These are phyloP conservation scores for Isabelozyma pseudorhagii DNA, from an alignment of 805 yeast species.

Conservation along the genomic window DNA sequence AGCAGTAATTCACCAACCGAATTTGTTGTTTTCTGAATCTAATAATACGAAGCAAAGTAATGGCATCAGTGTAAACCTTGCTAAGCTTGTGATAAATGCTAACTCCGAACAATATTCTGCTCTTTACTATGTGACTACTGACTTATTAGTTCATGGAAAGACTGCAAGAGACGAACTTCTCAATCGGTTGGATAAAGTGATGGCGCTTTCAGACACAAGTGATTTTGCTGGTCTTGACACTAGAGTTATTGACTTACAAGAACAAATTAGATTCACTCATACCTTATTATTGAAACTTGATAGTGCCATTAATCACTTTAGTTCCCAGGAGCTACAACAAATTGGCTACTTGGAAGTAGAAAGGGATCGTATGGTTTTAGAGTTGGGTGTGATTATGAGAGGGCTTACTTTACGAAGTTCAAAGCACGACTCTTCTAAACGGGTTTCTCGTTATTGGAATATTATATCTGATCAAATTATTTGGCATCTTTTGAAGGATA, in stretches of 20 bases:
- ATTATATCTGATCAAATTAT: constrained; percentile 61
- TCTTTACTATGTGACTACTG: constrained; percentile 31
- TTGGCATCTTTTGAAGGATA: constrained; percentile 63
- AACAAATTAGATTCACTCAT: constrained; percentile 22
- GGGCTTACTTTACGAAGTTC: constrained; percentile 22
- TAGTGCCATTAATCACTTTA: constrained; percentile 23
- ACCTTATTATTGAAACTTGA: constrained; percentile 40
- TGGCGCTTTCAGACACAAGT: constrained; percentile 31
- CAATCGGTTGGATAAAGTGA: constrained; percentile 38
- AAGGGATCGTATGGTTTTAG: constrained; percentile 29
- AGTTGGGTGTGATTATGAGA: constrained; percentile 31
- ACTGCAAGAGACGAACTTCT: constrained; percentile 25
- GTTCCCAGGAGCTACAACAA: constrained; percentile 16
- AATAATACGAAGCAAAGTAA: constrained; percentile 16
- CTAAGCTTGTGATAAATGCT: constrained; percentile 37
- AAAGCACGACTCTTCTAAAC: constrained; percentile 15
- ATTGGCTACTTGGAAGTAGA: constrained; percentile 26
- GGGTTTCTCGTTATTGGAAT: constrained; percentile 20
- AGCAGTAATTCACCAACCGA: constrained; percentile 48
- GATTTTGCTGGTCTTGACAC: constrained; percentile 35
- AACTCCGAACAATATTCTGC: constrained; percentile 37
- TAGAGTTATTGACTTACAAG: constrained; percentile 27
- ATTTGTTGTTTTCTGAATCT: constrained; percentile 42
- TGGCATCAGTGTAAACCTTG: constrained; percentile 29
- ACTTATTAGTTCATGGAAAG: constrained; percentile 29